phyloP scores from a whole-genome alignment of 148 eudicot genomes.

The Rhododendron simsii region DNA sequence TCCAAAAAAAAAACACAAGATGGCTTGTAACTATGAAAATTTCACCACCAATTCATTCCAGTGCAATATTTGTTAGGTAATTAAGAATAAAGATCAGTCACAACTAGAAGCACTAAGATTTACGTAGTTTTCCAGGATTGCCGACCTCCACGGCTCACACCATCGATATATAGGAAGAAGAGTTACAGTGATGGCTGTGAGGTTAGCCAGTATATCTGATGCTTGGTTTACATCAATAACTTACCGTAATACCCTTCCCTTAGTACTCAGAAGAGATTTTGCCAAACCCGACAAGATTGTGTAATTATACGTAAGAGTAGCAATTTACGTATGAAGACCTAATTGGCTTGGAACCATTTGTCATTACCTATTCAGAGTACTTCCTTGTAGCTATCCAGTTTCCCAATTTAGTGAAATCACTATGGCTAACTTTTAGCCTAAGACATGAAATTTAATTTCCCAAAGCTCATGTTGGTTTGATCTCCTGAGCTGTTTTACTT shows the following conservation, averaged over 20 bases:
- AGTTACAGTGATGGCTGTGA: not conserved
- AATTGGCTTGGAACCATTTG: not conserved
- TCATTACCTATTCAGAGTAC: not conserved
- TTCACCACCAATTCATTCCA: not conserved
- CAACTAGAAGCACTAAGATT: not conserved
- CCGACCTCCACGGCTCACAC: not conserved
- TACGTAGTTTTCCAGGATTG: not conserved
- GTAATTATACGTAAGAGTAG: not conserved
- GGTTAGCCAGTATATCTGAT: not conserved
- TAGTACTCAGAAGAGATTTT: not conserved
- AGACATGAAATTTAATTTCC: constrained; percentile 4
- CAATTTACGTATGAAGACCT: not conserved
- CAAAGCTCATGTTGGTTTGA: not conserved
- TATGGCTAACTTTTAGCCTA: not conserved
- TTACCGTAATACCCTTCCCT: not conserved
- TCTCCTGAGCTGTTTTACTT: not conserved
- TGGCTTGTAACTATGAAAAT: not conserved
- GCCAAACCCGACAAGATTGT: not conserved
- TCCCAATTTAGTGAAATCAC: not conserved
- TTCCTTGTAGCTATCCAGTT: not conserved
- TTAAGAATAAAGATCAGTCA: not conserved
- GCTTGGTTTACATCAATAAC: not conserved
- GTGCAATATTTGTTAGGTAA: not conserved
- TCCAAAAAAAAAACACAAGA: not conserved
- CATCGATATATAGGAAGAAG: not conserved